Base-by-base conservation (phyloP, 176 grass and related monocot genomes). In the Musa itinerans region DNA sequence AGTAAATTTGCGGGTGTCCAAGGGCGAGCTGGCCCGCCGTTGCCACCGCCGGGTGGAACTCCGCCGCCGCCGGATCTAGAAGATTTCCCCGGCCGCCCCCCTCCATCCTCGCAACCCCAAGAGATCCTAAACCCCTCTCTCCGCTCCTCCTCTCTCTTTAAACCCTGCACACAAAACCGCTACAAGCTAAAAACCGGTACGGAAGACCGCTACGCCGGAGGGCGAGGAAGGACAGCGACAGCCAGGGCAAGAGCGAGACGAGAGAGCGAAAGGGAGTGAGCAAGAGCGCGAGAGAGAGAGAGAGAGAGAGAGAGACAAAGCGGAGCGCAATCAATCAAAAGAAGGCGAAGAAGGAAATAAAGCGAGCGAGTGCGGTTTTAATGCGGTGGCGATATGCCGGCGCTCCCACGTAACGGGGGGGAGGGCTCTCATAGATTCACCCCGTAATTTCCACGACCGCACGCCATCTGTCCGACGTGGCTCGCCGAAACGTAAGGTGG, bases 21-120 rank as follows among this genome's bases (percentile, higher is more conserved):
- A 70, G 48, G 68, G 68, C 34, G 8, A 21, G 20, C 48, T 70
- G 68, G 9, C 17, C 9, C 68, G 16, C 17, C 48, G 68, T 48
- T 26, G 21, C 8, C 63, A 7, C 57, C 1, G 57, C 17, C 9
- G 68, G 68, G 68, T 70, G 20, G 48, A 70, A 70, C 68, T 70
- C 68, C 8, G 68, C 68, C 48, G 68, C 68, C 68, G 16, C 68
- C 68, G 68, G 68, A 70, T 70, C 68, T 70, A 70, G 68, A 70
- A 70, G 34, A 70, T 50, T 70, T 48, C 43, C 68, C 68, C 68
- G 68, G 8, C 68, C 68, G 50, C 17, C 43, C 27, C 19, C 68
- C 48, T 70, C 68, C 68, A 70, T 70, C 48, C 48, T 48, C 68
- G 16, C 68, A 50, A 43, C 34, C 34, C 34, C 34, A 43, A 70